Conservation (phyloP, 1,139 yeast species). For the Kodamaea sp. region DNA sequence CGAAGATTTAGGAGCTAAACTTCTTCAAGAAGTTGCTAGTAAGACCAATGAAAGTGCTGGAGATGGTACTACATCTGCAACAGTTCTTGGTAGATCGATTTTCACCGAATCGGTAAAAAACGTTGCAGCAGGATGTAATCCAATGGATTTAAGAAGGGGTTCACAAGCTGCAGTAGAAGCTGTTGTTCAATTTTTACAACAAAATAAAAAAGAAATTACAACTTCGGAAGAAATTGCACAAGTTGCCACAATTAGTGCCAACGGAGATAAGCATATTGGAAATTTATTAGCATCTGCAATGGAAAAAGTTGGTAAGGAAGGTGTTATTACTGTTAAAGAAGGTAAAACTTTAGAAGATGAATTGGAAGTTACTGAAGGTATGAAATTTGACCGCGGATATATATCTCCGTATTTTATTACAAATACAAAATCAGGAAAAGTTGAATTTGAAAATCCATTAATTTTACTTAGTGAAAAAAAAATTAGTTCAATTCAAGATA, state of each 20-base stretch:
- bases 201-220: constrained; percentile 94
- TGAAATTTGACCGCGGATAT: constrained; percentile 98
- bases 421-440: constrained; percentile 93
- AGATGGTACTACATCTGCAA: constrained; percentile 98
- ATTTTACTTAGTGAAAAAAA: constrained; percentile 90
- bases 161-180: constrained; percentile 98
- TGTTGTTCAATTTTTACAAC: constrained; percentile 82
- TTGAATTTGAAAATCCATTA: constrained; percentile 95
- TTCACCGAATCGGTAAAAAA: constrained; percentile 97
- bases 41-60: constrained; percentile 99
- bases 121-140: constrained; percentile 99
- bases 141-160: constrained; percentile 99
- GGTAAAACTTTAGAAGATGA: constrained; percentile 97
- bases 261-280: constrained; percentile 95
- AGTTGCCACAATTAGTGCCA: constrained; percentile 98
- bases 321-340: constrained; percentile 96
- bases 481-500: constrained; percentile 87
- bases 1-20: constrained; percentile 95
- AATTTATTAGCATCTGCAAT: constrained; percentile 90
- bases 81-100: constrained; percentile 94
- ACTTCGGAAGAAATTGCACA: constrained; percentile 97
- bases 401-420: constrained; percentile 98
- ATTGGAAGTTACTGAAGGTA: constrained; percentile 97
- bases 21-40: constrained; percentile 96
- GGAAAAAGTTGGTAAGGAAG: constrained; percentile 99